phyloP scores from a whole-genome alignment of 345 rosid genomes.

The Gossypioides kirkii region DNA sequence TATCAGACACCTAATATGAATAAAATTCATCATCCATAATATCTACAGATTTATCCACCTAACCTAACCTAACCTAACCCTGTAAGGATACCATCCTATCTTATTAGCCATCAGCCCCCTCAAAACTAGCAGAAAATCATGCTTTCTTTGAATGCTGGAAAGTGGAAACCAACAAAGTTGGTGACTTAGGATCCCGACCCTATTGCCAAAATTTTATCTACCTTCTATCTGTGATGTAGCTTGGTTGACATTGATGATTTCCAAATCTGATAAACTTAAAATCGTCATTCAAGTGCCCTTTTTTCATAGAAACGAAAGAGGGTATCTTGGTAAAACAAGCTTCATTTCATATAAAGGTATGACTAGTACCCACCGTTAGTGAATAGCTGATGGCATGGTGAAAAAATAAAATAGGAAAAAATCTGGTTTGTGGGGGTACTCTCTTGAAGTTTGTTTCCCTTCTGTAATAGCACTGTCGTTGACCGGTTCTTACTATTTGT shows the following conservation, averaged over 20 bases:
- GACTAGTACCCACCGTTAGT: too few relatives aligned
- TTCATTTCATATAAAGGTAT: not conserved
- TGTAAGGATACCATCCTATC: conserved; percentile 5
- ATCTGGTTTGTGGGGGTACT: not conserved
- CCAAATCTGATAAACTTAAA: not conserved
- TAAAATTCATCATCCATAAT: not conserved
- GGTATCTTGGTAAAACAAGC: conserved; percentile 7
- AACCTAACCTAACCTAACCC: not conserved
- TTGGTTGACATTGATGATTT: not conserved
- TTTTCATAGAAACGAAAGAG: not conserved
- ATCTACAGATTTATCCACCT: conserved; percentile 7
- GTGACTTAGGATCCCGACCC: not conserved
- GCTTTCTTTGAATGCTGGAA: conserved; percentile 1
- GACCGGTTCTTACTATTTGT: not conserved
- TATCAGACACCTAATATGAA: not conserved
- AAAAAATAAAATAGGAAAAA: not conserved
- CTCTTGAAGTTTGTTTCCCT: conserved; percentile 13
- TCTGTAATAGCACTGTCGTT: conserved; percentile 10
- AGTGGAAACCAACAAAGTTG: conserved; percentile 5
- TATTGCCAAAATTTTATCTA: not conserved
- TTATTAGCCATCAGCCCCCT: not conserved
- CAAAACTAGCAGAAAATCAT: not conserved
- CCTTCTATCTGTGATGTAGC: not conserved
- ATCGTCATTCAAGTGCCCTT: not conserved
- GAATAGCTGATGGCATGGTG: not conserved